These are phyloP conservation scores for Lactarius indigo DNA, from an alignment of 768 basidiomycete genomes.

Conservation along the genomic window DNA sequence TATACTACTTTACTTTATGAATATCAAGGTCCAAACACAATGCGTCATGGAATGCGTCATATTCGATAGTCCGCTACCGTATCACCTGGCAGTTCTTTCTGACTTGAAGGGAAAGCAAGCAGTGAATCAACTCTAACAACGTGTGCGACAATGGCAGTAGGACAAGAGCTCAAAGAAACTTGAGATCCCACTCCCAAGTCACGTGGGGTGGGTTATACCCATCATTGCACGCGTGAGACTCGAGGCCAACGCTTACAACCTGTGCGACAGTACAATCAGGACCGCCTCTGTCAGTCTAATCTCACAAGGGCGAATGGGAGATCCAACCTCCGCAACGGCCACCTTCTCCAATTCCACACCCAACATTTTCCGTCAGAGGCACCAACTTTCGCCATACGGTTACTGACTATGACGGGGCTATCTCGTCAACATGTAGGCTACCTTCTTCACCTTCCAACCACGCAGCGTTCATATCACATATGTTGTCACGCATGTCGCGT, in stretches of 20 bases:
- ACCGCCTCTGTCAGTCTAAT: too few relatives aligned
- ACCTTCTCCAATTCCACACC: constrained; percentile 16
- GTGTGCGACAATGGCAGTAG: neutral
- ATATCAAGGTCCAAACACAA: too few relatives aligned
- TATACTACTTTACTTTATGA: too few relatives aligned
- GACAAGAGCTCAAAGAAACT: too few relatives aligned
- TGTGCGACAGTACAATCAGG: too few relatives aligned
- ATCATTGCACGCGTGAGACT: too few relatives aligned
- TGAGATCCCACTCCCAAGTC: too few relatives aligned
- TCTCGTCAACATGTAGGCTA: constrained; percentile 60
- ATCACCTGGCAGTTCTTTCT: neutral
- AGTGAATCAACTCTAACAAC: neutral
- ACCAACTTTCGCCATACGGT: constrained; percentile 8
- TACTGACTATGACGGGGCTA: constrained; percentile 2
- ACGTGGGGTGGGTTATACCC: too few relatives aligned
- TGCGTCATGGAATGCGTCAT: too few relatives aligned
- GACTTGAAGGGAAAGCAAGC: neutral
- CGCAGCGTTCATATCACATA: constrained; percentile 62
- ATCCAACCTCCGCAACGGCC: constrained; percentile 15
- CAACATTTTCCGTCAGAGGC: constrained; percentile 47
- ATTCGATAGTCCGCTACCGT: too few relatives aligned
- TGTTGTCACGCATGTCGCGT: constrained; percentile 67
- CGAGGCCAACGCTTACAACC: too few relatives aligned
- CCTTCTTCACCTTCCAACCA: constrained; percentile 81
- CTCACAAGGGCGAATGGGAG: neutral